Conservation (phyloP, 2,329 filamentous ascomycete genomes). For the Blumeriella jaapii region DNA sequence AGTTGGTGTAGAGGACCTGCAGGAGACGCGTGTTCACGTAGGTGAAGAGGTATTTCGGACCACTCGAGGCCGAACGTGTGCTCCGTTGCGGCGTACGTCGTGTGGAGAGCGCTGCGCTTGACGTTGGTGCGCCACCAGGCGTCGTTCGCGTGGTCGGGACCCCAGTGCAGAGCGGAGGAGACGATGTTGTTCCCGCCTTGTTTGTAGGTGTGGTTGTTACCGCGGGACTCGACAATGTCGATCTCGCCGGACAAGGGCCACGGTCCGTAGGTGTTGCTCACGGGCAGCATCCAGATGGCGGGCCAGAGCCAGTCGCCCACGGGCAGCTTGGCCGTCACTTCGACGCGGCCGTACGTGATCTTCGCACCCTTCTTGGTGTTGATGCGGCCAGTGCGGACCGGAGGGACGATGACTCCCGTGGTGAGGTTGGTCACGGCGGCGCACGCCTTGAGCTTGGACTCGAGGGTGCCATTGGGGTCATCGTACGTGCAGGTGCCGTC, state of each 20-base stretch:
- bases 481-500: constrained; percentile 58
- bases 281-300: constrained; percentile 83
- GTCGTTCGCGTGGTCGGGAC: constrained; percentile 59
- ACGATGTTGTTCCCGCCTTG: constrained; percentile 75
- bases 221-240: constrained; percentile 69
- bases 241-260: constrained; percentile 80
- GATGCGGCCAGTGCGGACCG: constrained; percentile 66
- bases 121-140: constrained; percentile 77
- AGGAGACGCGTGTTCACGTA: constrained; percentile 72
- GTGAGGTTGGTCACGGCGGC: constrained; percentile 64
- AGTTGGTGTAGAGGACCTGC: constrained; percentile 71
- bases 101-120: constrained; percentile 64
- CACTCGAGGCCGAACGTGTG: constrained; percentile 78
- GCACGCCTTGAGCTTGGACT: constrained; percentile 50
- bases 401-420: constrained; percentile 66
- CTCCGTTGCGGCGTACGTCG: constrained; percentile 55
- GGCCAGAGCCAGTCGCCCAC: constrained; percentile 82
- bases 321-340: constrained; percentile 67
- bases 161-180: constrained; percentile 73
- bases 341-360: constrained; percentile 72
- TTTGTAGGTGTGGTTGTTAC: constrained; percentile 67
- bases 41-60: constrained; percentile 78
- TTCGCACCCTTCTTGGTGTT: constrained; percentile 58
- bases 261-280: constrained; percentile 56
- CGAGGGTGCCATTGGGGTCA: no score